These are phyloP conservation scores for Sophora flavescens DNA, from an alignment of 306 rosid genomes.

Conservation along the genomic window DNA sequence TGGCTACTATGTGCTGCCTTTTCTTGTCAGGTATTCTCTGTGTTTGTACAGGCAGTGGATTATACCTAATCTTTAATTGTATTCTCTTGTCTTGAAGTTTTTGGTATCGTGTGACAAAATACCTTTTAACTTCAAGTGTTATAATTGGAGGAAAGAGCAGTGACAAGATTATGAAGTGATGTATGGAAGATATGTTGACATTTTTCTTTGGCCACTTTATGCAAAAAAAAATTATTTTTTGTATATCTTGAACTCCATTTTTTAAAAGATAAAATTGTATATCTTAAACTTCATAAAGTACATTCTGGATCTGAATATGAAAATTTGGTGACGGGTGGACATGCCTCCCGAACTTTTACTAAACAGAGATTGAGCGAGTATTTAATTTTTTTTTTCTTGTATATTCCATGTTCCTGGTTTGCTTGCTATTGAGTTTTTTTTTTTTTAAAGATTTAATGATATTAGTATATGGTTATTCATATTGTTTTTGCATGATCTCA, in stretches of 20 bases:
- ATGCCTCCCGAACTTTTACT: constrained; percentile 17
- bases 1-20: constrained; percentile 95
- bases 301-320: constrained; percentile 30
- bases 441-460: neutral
- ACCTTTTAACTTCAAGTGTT: constrained; percentile 26
- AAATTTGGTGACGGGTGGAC: constrained; percentile 19
- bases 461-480: constrained; percentile 22
- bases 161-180: constrained; percentile 4
- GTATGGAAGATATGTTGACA: neutral
- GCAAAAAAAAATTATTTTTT: neutral
- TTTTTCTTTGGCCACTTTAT: neutral
- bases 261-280: neutral
- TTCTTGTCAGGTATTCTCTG: constrained; percentile 80
- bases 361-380: neutral
- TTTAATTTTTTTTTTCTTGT: neutral
- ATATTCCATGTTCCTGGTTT: constrained; percentile 23
- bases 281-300: neutral
- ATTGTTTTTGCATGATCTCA: constrained; percentile 47
- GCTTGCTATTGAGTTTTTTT: constrained; percentile 34
- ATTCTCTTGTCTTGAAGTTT: neutral
- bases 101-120: constrained; percentile 2
- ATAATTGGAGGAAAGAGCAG: constrained; percentile 8
- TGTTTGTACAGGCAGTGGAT: constrained; percentile 29
- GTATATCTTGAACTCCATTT: neutral
- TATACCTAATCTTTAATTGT: constrained; percentile 35